Percentiles rank a stretch among this genome's conserved stretches.
Evolutionary conservation across 495 filamentous ascomycete genomes (phyloP).

Genomic region (Parmelia sp.): DNA sequence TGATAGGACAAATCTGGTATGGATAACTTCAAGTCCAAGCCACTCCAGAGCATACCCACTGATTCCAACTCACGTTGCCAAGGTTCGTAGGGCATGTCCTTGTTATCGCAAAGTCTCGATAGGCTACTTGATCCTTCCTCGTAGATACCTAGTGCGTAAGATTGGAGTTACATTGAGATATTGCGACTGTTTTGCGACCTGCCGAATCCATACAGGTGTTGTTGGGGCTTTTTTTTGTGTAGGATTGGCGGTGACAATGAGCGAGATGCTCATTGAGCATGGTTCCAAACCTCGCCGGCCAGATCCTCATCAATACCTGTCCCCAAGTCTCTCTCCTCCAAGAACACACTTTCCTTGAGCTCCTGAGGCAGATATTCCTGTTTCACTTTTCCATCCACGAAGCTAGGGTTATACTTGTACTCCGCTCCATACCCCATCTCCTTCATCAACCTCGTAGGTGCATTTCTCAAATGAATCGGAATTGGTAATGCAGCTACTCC

Average conservation of each 20-base stretch:
- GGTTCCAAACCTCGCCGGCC: background rate
- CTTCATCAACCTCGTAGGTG: constrained; percentile 86
- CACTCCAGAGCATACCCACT: background rate
- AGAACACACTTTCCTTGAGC: constrained; percentile 60
- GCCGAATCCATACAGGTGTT: background rate
- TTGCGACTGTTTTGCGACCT: background rate
- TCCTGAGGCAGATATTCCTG: constrained; percentile 86
- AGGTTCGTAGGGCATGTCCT: no score
- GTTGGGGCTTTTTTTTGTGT: background rate
- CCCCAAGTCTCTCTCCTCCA: constrained; percentile 80
- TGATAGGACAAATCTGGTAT: no score
- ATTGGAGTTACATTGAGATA: background rate
- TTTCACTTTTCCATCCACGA: constrained; percentile 69
- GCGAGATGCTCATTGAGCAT: background rate
- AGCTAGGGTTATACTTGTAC: constrained; percentile 97
- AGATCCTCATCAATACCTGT: constrained; percentile 62
- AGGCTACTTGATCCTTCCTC: background rate
- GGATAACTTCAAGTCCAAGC: no score
- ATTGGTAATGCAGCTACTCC: constrained; percentile 73
- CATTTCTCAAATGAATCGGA: constrained; percentile 84
- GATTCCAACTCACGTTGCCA: no score
- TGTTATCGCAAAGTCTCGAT: no score
- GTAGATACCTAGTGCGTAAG: background rate
- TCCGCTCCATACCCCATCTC: constrained; percentile 75
- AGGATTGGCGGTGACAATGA: background rate